These are phyloP conservation scores for Amaranthus cruentus DNA, from an alignment of 148 eudicot genomes.

Conservation along the genomic window DNA sequence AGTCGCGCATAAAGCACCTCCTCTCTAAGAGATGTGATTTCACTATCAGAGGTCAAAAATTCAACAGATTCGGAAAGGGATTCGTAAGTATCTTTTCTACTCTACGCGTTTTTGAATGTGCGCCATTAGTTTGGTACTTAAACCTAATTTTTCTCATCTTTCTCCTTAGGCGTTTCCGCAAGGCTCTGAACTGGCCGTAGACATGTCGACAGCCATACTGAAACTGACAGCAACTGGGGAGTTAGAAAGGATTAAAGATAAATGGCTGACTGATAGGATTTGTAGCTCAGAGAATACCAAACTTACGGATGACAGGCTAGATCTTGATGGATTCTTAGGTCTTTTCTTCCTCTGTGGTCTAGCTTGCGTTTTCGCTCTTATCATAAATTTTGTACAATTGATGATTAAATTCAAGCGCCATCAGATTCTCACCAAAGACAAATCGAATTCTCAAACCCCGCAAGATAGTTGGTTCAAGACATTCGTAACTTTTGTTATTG, in stretches of 20 bases:
- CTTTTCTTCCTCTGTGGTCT: conserved; percentile 41
- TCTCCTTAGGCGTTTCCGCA: conserved; percentile 45
- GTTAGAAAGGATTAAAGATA: conserved; percentile 58
- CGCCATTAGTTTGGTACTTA: too few species aligned
- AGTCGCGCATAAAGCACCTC: conserved; percentile 53
- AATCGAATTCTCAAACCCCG: conserved; percentile 16
- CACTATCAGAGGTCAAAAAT: conserved; percentile 59
- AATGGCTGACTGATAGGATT: conserved; percentile 50
- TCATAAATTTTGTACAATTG: conserved; percentile 8
- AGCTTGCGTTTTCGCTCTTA: conserved; percentile 24
- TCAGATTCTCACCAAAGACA: conserved; percentile 25
- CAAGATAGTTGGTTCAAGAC: conserved; percentile 35
- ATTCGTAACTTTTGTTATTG: conserved; percentile 54
- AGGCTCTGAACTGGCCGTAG: conserved; percentile 54
- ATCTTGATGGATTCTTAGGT: conserved; percentile 65
- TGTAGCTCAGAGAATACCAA: conserved; percentile 40
- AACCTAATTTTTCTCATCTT: too few species aligned
- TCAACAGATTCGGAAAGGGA: conserved; percentile 75
- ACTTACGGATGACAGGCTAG: conserved; percentile 38
- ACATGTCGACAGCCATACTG: conserved; percentile 57
- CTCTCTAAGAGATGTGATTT: conserved; percentile 65
- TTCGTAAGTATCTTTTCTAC: conserved; percentile 50
- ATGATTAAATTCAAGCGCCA: conserved; percentile 13
- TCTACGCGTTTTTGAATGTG: background rate
- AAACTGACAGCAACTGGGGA: conserved; percentile 53